A percentile compares a stretch with the other conserved stretches of the same genome.
These are phyloP conservation scores for Diaporthe sp. DNA, from an alignment of 2,329 filamentous ascomycete species.

Conservation along the genomic window DNA sequence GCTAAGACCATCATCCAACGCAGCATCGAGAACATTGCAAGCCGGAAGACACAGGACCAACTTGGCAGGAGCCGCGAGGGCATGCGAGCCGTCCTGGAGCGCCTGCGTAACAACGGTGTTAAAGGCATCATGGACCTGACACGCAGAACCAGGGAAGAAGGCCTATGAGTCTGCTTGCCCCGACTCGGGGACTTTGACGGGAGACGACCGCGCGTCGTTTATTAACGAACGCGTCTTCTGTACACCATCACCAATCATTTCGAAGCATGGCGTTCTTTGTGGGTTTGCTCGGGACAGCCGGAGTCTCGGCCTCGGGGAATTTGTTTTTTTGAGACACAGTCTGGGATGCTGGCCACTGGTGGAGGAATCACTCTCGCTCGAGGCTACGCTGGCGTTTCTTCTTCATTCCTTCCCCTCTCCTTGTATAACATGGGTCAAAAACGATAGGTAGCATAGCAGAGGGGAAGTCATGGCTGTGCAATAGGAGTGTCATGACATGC, in stretches of 20 bases:
- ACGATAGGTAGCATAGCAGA: background rate
- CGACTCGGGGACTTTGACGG: background rate
- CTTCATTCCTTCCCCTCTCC: conserved; percentile 28
- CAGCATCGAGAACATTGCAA: conserved; percentile 83
- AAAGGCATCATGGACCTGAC: conserved; percentile 70
- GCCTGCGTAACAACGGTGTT: conserved; percentile 70
- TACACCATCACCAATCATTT: conserved; percentile 28
- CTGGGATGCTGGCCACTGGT: conserved; percentile 4
- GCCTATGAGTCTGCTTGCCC: background rate
- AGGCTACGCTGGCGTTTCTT: background rate
- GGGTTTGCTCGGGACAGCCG: conserved; percentile 7
- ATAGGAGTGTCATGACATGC: background rate
- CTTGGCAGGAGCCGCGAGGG: conserved; percentile 85
- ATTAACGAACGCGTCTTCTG: background rate
- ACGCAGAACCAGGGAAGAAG: conserved; percentile 55
- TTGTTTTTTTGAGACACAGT: conserved; percentile 6
- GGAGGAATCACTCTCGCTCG: conserved; percentile 24
- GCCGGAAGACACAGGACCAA: conserved; percentile 81
- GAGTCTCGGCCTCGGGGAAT: conserved; percentile 22
- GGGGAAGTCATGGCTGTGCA: background rate
- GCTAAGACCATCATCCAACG: conserved; percentile 72
- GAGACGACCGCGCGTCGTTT: background rate
- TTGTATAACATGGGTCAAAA: conserved; percentile 31
- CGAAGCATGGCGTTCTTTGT: conserved; percentile 38
- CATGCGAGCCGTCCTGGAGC: conserved; percentile 84